Evolutionary conservation across 306 rosid species (phyloP), one percentile per base, ranked within the genome.

Genomic region (Trifolium dubium): DNA sequence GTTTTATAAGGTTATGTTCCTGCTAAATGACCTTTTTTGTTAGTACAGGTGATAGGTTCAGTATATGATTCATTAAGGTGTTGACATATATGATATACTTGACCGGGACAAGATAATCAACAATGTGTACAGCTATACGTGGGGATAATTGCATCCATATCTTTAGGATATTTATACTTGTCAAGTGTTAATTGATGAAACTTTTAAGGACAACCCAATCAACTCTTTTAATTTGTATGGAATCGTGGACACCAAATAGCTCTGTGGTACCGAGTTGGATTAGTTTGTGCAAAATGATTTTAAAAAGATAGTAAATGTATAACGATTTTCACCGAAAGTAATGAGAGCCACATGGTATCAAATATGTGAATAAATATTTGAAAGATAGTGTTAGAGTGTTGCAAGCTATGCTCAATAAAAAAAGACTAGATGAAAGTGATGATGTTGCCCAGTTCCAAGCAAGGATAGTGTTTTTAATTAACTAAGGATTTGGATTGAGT

Each of bases 101-200:
- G 76, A 75, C 60, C 28, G 47, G 63, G 79, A 75, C 71, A 58
- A 74, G 77, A 73, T 63, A 62, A 72, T 75, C 80, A 55, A 69
- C 74, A 81, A 67, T 88, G 91, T 90, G 87, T 83, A 82, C 92
- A 87, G 93, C 69, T 81, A 77, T 88, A 88, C 85, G 79, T 77
- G 92, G 87, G 85, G 77, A 72, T 74, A 70, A 37, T 68, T 83
- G 79, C 55, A 79, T 75, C 54, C 59, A 30, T 49, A 10, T 67
- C 59, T 50, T 58, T 64, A n/a, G 68, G 47, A 65, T 77, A 67
- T 78, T 86, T 41, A 56, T 66, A 43, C 51, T 31, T 51, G 23
- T 74, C 14, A 46, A 73, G 31, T 78, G 40, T 69, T 34, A 6
- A 71, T 66, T 12, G 41, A 61, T 66, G 8, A 15, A 67, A 58